Percentiles rank a stretch among this genome's conserved stretches.
Evolutionary conservation across 2,329 filamentous ascomycete species (phyloP).

Genomic region (Stagonosporopsis tanaceti): DNA sequence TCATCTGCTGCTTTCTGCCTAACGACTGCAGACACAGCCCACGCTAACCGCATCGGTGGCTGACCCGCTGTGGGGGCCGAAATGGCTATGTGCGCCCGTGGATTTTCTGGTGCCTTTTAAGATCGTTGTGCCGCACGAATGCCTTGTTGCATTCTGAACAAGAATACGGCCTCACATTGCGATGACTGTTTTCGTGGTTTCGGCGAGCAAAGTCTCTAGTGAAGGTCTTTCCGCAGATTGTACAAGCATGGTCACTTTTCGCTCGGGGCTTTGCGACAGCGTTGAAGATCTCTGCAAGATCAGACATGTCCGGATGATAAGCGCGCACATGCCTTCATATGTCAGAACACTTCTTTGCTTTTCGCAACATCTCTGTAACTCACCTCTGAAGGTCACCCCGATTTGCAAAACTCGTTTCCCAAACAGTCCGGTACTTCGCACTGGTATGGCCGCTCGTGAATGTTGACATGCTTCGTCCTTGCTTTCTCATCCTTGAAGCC

Average conservation of each 20-base stretch:
- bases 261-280: constrained; percentile 13
- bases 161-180: constrained; percentile 31
- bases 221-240: constrained; percentile 50
- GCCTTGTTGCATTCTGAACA: constrained; percentile 40
- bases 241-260: constrained; percentile 42
- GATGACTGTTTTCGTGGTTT: constrained; percentile 50
- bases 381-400: constrained; percentile 49
- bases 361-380: not conserved
- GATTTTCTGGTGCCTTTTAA: constrained; percentile 34
- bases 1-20: constrained; percentile 7
- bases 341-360: not conserved
- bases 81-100: constrained; percentile 25
- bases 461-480: constrained; percentile 48
- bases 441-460: constrained; percentile 53
- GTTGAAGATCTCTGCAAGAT: constrained; percentile 32
- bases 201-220: constrained; percentile 49
- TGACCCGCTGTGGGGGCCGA: constrained; percentile 13
- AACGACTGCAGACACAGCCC: constrained; percentile 11
- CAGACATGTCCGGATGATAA: constrained; percentile 38
- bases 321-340: constrained; percentile 24
- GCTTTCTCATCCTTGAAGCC: constrained; percentile 48
- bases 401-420: constrained; percentile 50
- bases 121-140: constrained; percentile 37
- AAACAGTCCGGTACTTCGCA: constrained; percentile 50
- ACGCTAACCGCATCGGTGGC: constrained; percentile 4